Conservation (phyloP, 768 basidiomycete genomes). For the Agaricus subrufescens region DNA sequence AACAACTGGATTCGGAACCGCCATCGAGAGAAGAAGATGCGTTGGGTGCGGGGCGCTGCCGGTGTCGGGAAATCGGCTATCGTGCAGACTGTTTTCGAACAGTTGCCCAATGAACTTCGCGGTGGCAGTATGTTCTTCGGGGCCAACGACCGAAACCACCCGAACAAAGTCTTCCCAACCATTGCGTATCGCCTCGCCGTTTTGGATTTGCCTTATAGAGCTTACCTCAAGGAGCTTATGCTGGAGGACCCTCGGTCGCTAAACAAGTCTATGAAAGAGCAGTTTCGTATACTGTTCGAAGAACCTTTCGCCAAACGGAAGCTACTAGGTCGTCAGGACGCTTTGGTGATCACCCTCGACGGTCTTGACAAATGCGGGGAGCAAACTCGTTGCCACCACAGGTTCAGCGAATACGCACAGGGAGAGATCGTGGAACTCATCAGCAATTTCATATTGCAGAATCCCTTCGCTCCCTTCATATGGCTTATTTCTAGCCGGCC, state of each 20-base stretch:
- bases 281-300: too few species aligned
- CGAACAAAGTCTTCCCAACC: background rate
- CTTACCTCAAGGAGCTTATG: background rate
- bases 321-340: too few species aligned
- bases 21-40: background rate
- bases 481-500: too few species aligned
- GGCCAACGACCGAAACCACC: background rate
- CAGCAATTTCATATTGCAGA: too few species aligned
- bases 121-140: constrained; percentile 6
- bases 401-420: too few species aligned
- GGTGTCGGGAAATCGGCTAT: constrained; percentile 10
- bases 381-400: too few species aligned
- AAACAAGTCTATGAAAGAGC: too few species aligned
- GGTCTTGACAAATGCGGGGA: too few species aligned
- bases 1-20: background rate
- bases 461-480: too few species aligned
- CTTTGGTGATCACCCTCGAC: too few species aligned
- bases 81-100: constrained; percentile 3
- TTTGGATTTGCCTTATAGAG: background rate
- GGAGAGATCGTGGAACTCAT: too few species aligned
- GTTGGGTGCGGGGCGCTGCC: constrained; percentile 5
- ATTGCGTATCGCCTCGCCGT: constrained; percentile 6
- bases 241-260: background rate
- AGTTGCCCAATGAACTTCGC: background rate
- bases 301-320: too few species aligned